Evolutionary conservation across 2,329 filamentous ascomycete species (phyloP).

Genomic region (Alternaria panax): DNA sequence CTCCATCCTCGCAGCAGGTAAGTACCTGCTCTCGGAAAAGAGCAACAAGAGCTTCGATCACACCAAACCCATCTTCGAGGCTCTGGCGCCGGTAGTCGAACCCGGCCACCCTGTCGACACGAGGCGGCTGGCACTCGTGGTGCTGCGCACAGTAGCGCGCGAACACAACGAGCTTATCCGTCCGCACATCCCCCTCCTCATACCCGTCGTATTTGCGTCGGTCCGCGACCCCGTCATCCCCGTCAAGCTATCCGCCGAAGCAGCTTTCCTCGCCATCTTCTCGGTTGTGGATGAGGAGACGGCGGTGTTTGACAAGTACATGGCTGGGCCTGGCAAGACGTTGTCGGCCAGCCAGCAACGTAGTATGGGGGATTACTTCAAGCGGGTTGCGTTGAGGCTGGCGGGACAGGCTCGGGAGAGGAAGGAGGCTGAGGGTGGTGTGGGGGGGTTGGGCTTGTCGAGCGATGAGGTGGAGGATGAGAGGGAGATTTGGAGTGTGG

Average conservation of each 20-base stretch:
- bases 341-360: conserved; percentile 78
- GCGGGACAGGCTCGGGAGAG: conserved; percentile 89
- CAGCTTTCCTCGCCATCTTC: conserved; percentile 91
- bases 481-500: conserved; percentile 94
- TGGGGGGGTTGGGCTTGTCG: conserved; percentile 82
- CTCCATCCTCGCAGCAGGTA: conserved; percentile 86
- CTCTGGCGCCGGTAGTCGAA: conserved; percentile 75
- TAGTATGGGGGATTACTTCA: conserved; percentile 97
- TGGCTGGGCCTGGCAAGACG: conserved; percentile 70
- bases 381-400: conserved; percentile 83
- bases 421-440: conserved; percentile 88
- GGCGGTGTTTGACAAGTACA: conserved; percentile 89
- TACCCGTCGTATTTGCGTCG: conserved; percentile 83
- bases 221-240: conserved; percentile 93
- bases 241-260: conserved; percentile 93
- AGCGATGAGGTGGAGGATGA: conserved; percentile 95
- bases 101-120: conserved; percentile 83
- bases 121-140: conserved; percentile 83
- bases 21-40: conserved; percentile 76
- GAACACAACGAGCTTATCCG: conserved; percentile 80
- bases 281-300: conserved; percentile 86
- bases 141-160: conserved; percentile 84
- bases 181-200: conserved; percentile 81
- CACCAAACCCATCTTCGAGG: conserved; percentile 80
- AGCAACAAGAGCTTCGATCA: conserved; percentile 75